Base-by-base conservation (phyloP, 805 yeast species). In the Ogataea philodendri region DNA sequence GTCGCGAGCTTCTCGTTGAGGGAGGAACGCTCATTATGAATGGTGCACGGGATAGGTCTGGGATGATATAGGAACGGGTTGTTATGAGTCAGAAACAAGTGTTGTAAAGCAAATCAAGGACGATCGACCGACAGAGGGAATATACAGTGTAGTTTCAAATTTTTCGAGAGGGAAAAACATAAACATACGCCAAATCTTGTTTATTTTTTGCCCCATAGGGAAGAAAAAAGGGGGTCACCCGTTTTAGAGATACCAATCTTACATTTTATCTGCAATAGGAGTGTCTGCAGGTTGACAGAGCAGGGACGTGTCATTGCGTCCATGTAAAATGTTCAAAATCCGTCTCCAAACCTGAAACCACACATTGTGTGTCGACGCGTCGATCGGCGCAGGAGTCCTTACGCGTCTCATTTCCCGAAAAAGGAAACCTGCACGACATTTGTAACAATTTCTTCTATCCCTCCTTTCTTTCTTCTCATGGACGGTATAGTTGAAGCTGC, bases 401-500 rank as follows among this genome's bases (percentile, higher is more conserved):
- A 28, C 39, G 39, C 39, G 39, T 35, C 33, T 35, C 39, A 35
- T 35, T 35, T 35, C 32, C 39, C 39, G 25, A 30, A 36, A 25
- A 14, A 21, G 31, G 35, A 33, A 22, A 36, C 14, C 16, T 21
- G 26, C 23, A 15, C 29, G 30, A 36, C 16, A 36, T 28, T 24
- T 29, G 28, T 24, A 18, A 23, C 38, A 35, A 36, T 22, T 14
- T 30, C 22, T 30, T 26, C 25, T n/a, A n/a, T n/a, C n/a, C n/a
- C n/a, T 30, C 23, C 40, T 28, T 23, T 26, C 31, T 30, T 36
- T 26, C 29, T 26, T 26, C 29, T 16, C 28, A 54, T 54, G 59
- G 62, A 54, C 27, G 54, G 48, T 11, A 37, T 39, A 19, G 46
- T 46, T 20, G 58, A 55, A 15, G 47, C 53, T 33, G 48, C 60